Evolutionary conservation across 768 basidiomycete genomes (phyloP).

Genomic region (Hericium erinaceus): DNA sequence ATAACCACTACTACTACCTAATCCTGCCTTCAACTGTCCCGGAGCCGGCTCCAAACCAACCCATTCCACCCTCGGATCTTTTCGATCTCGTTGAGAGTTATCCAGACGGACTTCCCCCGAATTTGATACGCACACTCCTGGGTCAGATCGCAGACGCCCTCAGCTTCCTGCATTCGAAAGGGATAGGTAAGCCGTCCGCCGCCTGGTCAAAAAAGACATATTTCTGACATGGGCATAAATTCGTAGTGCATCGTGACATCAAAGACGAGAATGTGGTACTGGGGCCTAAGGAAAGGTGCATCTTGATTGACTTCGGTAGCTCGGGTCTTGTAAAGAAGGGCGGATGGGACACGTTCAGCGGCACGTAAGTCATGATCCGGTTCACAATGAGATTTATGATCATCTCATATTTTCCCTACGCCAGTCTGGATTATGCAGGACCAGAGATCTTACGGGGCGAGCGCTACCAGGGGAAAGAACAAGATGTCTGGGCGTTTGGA

Average conservation of each 20-base stretch:
- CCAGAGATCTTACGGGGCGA: constrained; percentile 95
- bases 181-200: constrained; percentile 60
- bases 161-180: constrained; percentile 80
- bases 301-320: constrained; percentile 96
- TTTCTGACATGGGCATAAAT: background rate
- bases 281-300: constrained; percentile 70
- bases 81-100: constrained; percentile 92
- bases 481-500: constrained; percentile 97
- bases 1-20: constrained; percentile 92
- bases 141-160: constrained; percentile 92
- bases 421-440: constrained; percentile 85
- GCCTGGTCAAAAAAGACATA: background rate
- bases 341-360: constrained; percentile 87
- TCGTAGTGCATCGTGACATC: constrained; percentile 86
- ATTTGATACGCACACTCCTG: constrained; percentile 71
- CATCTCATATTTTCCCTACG: constrained; percentile 10
- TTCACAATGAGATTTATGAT: background rate
- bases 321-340: constrained; percentile 75
- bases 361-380: constrained; percentile 56
- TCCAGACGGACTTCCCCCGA: constrained; percentile 75
- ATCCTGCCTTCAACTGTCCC: constrained; percentile 74
- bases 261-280: constrained; percentile 96
- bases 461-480: constrained; percentile 90
- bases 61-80: constrained; percentile 65
- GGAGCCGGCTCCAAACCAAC: constrained; percentile 41